A percentile compares a stretch with the other conserved stretches of the same genome.
phyloP scores from a whole-genome alignment of 129 eudicot species.

The Saussurea involucrata region DNA sequence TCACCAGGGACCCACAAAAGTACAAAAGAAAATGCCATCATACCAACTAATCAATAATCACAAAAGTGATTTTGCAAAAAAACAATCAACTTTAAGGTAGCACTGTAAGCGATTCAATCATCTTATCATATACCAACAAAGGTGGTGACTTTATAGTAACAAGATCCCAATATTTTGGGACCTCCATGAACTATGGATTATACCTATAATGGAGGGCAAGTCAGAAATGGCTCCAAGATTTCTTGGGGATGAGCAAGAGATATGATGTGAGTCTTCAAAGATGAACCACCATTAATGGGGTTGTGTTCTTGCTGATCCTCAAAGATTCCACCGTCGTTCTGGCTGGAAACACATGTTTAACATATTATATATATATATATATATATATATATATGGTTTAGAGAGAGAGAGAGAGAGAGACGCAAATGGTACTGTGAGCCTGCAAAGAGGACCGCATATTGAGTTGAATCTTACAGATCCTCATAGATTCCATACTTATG shows the following conservation, averaged over 20 bases:
- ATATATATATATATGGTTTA: not conserved
- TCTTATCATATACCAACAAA: not conserved
- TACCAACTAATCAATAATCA: constrained; percentile 1
- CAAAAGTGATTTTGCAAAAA: not conserved
- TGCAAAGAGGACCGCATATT: not conserved
- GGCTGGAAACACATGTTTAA: not conserved
- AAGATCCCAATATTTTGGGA: not conserved
- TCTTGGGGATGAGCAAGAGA: not conserved
- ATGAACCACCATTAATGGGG: not conserved
- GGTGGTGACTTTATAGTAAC: not conserved
- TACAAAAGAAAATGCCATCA: not conserved
- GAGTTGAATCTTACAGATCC: constrained; percentile 12
- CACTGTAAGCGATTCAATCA: constrained; percentile 1
- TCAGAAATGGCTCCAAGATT: not conserved
- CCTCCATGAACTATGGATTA: not conserved
- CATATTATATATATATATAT: not conserved
- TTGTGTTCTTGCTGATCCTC: not conserved
- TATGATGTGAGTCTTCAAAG: not conserved
- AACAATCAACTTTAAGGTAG: not conserved
- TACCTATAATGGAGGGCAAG: not conserved
- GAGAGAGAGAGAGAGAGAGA: not conserved
- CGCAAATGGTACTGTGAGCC: not conserved
- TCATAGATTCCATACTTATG: constrained; percentile 18
- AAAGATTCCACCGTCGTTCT: constrained; percentile 4
- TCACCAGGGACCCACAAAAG: constrained; percentile 9